Evolutionary conservation across 441 rosid species (phyloP), one percentile per base, ranked within the genome.

Genomic region (Gossypium trilobum): DNA sequence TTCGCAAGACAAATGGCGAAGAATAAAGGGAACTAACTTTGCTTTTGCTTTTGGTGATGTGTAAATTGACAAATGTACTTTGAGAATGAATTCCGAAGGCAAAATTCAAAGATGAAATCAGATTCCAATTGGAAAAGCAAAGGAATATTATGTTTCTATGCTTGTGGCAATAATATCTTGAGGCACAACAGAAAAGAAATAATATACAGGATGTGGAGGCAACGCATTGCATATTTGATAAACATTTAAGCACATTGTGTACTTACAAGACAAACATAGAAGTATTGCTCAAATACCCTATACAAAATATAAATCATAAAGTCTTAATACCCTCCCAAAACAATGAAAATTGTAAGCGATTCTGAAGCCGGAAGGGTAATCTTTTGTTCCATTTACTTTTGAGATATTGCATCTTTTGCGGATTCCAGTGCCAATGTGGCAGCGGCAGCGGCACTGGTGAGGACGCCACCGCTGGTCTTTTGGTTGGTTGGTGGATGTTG

Each of bases 401-500:
- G 74, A 8, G 82, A 73, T 25, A 92, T 78, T 42, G 82, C 86
- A 62, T 89, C 79, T 84, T 83, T 79, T 51, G 90, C 91, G 4
- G 87, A 83, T 70, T 88, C 77, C 62, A 89, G 86, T 70, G 88
- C 76, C 17, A 82, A 71, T 13, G 81, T 84, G 0, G 75, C 88
- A 1, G 91, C 82, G 0, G 84, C 89, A 1, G 94, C 92, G 0
- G 97, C 94, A 11, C 74, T 82, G 1, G 80, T 73, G 73, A 89
- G 79, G 69, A 88, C 75, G 16, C 89, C 87, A 0, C 94, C 91
- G 69, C 94, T 85, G 52, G 91, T 83, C 23, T 64, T 79, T 42
- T 80, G 64, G 57, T 67, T 70, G 6, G 46, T 31, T 20, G 59
- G 31, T 19, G 83, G 81, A 73, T 67, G 1, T 39, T 87, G 82